phyloP scores from a whole-genome alignment of 2,329 filamentous ascomycete genomes.

The Alternaria hordeiaustralica region DNA sequence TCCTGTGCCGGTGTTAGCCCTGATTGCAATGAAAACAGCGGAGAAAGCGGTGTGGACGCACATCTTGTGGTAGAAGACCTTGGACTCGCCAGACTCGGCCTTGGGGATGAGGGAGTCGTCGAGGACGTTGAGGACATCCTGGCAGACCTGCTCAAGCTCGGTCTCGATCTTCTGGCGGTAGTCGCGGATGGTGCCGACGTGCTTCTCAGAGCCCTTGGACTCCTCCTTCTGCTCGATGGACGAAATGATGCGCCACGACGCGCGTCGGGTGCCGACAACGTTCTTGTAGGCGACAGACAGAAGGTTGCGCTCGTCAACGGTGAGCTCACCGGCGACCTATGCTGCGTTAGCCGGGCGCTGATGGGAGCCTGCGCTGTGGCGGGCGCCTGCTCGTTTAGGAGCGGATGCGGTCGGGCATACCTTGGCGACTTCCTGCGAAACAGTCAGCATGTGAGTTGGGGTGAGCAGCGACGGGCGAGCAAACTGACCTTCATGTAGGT shows the following conservation, averaged over 20 bases:
- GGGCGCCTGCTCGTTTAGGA: constrained; percentile 28
- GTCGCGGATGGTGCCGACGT: constrained; percentile 90
- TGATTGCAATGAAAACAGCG: constrained; percentile 7
- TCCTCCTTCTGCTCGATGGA: constrained; percentile 99
- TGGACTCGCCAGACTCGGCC: constrained; percentile 95
- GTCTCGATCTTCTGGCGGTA: constrained; percentile 98
- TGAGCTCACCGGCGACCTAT: constrained; percentile 70
- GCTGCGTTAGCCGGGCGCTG: constrained; percentile 26
- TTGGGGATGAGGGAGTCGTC: constrained; percentile 94
- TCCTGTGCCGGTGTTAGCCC: constrained; percentile 63
- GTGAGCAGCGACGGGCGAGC: not conserved
- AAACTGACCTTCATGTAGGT: constrained; percentile 90
- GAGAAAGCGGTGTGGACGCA: constrained; percentile 58
- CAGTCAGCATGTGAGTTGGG: constrained; percentile 42
- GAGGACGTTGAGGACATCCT: constrained; percentile 95
- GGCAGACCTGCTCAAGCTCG: constrained; percentile 97
- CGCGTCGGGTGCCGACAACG: constrained; percentile 96
- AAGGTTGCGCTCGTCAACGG: constrained; percentile 81
- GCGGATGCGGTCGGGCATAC: constrained; percentile 55
- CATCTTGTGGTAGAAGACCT: constrained; percentile 99
- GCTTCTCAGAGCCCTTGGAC: constrained; percentile 96
- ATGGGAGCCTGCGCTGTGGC: constrained; percentile 14
- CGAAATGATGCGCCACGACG: constrained; percentile 98
- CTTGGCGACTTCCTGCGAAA: constrained; percentile 86
- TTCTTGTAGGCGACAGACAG: constrained; percentile 99